Base-by-base conservation (phyloP, 352 stramenopile genomes). In the Phytopythium kandeliae region DNA sequence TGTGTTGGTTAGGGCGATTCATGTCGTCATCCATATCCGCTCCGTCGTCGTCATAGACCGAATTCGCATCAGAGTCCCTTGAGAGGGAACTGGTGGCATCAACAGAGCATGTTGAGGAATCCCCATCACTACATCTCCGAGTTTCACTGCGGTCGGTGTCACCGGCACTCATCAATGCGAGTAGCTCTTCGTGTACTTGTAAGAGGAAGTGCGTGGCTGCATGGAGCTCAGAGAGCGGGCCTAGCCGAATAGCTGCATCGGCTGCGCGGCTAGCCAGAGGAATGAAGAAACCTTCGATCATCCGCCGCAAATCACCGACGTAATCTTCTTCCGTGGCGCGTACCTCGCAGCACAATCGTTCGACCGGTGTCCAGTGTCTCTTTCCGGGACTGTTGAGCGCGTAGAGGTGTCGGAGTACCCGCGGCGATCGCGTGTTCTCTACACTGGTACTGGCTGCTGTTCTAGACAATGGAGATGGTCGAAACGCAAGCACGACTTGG, bases 321-420 rank as follows among this genome's bases (percentile, higher is more conserved):
- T 70, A 70, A 42, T 70, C 62, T 21, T 57, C 60, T 40, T 70
- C 62, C 2, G 62, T 70, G 19, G 54, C 44, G 3, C 51, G 58
- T 50, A 70, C 54, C 51, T 70, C 62, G 38, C 44, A 65, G 51
- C 62, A 70, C 37, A 70, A 54, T 0, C 62, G 51, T 51, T 70
- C 54, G 17, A 48, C 62, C 0, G 54, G 60, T 25, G 58, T 70
- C 62, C 62, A 67, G 33, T 64, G 59, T 6, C 33, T 31, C 37
- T 66, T 70, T 35, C 58, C 58, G 13, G 54, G 58, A 22, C 60
- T 54, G 37, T 63, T 60, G 19, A 70, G 54, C 2, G 28, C 62
- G 19, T 57, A 52, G 22, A 70, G 13, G 24, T 67, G 62, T 6
- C 58, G 62, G 9, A 67, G 38, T 34, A 66, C 65, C 13, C 62